Conservation (phyloP, 305 asterid species). For the Fraxinus xanthoxyloides region DNA sequence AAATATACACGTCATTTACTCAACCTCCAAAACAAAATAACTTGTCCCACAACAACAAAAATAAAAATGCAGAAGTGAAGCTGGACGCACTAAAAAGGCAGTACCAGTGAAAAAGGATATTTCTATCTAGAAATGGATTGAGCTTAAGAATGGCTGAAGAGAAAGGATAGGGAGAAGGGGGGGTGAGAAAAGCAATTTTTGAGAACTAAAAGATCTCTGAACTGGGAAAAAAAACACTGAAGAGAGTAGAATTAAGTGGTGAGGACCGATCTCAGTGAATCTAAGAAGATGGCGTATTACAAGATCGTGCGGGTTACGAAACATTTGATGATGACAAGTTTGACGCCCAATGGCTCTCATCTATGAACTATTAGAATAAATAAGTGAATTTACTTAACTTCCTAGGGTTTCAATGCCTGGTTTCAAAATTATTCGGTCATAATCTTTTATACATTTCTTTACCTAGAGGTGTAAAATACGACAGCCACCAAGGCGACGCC, state of each 20-base stretch:
- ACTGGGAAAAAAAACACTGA: neutral
- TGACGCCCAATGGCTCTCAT: neutral
- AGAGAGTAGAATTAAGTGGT: constrained; percentile 57
- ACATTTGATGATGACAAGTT: neutral
- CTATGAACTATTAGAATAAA: neutral
- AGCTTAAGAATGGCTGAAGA: neutral
- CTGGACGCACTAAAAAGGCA: neutral
- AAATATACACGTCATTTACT: constrained; percentile 7
- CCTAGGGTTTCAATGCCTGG: neutral
- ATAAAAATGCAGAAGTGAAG: neutral
- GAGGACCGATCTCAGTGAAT: constrained; percentile 94
- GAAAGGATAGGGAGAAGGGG: neutral
- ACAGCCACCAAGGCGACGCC: constrained; percentile 3
- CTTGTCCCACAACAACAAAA: neutral
- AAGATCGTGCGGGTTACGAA: neutral
- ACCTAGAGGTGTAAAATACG: constrained; percentile 4
- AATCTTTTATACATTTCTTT: neutral
- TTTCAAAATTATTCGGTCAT: neutral
- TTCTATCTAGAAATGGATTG: neutral
- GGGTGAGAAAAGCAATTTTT: neutral
- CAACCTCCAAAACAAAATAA: constrained; percentile 22
- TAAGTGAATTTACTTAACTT: neutral
- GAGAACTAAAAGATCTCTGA: neutral
- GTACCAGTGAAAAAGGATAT: neutral
- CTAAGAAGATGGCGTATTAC: constrained; percentile 49